Evolutionary conservation across 2,329 filamentous ascomycete genomes (phyloP).

Genomic region (Teratosphaeriaceae sp.): DNA sequence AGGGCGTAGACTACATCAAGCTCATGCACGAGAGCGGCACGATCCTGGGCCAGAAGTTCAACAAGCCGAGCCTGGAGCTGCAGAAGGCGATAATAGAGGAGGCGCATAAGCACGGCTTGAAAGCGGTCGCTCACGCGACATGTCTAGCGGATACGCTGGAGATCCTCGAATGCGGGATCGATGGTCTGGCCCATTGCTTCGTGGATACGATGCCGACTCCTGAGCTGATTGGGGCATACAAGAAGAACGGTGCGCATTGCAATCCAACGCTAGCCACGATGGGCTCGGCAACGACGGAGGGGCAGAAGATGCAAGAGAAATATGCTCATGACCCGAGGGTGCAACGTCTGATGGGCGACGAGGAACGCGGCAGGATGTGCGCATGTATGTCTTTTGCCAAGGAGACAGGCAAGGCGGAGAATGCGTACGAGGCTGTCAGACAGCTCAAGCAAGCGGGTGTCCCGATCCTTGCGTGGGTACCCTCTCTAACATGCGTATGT

Average conservation of each 20-base stretch:
- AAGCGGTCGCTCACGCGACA: slow-evolving; percentile 36
- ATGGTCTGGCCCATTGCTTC: slow-evolving; percentile 41
- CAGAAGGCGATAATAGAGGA: slow-evolving; percentile 40
- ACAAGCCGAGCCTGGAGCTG: slow-evolving; percentile 37
- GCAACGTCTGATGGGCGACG: slow-evolving; percentile 28
- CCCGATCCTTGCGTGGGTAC: slow-evolving; percentile 34
- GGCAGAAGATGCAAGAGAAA: slow-evolving; percentile 31
- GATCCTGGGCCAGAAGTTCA: slow-evolving; percentile 32
- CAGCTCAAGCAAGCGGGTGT: slow-evolving; percentile 34
- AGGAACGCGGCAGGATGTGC: slow-evolving; percentile 32
- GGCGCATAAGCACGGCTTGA: slow-evolving; percentile 30
- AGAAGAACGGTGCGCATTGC: slow-evolving; percentile 35
- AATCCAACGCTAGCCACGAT: slow-evolving; percentile 38
- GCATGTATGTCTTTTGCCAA: slow-evolving; percentile 35
- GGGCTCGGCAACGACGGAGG: slow-evolving; percentile 36
- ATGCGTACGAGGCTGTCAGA: slow-evolving; percentile 38
- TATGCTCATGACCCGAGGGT: slow-evolving; percentile 37
- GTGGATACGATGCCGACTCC: slow-evolving; percentile 34
- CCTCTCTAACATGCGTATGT: background rate
- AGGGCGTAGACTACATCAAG: slow-evolving; percentile 46
- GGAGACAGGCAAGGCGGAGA: slow-evolving; percentile 28
- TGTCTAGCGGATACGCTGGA: slow-evolving; percentile 36
- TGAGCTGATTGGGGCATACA: slow-evolving; percentile 37
- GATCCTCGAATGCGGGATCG: slow-evolving; percentile 35
- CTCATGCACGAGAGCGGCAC: slow-evolving; percentile 45